These are phyloP conservation scores for Metschnikowia proteae DNA, from an alignment of 805 yeast species.

Conservation along the genomic window DNA sequence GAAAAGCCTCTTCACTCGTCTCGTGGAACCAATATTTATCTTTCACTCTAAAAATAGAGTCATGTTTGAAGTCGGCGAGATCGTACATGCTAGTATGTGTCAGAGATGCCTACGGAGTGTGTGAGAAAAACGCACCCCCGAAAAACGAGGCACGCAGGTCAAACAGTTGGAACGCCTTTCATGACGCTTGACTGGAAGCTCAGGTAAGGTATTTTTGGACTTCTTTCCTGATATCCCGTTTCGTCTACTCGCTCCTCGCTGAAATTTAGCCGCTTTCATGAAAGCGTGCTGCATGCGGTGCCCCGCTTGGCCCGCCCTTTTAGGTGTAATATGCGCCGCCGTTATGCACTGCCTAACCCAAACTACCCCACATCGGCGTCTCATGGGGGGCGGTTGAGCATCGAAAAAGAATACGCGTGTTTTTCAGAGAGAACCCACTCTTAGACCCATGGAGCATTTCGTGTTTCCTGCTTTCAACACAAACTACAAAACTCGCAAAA, in stretches of 20 bases:
- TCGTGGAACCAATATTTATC: conserved; percentile 72
- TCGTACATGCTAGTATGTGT: conserved; percentile 5
- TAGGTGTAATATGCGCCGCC: background rate
- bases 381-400: background rate
- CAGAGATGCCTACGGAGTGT: background rate
- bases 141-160: background rate
- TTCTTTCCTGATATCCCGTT: too few relatives aligned
- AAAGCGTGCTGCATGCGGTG: background rate
- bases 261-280: background rate
- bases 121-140: background rate
- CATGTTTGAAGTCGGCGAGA: conserved; percentile 21
- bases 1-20: conserved; percentile 63
- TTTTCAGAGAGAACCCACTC: background rate
- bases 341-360: conserved; percentile 2
- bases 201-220: too few relatives aligned
- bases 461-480: conserved; percentile 43
- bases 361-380: conserved; percentile 4
- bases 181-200: too few relatives aligned
- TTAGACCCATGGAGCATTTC: conserved; percentile 22
- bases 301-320: conserved; percentile 1
- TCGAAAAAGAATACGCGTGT: background rate
- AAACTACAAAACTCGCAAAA: conserved; percentile 37
- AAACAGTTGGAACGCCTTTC: too few relatives aligned
- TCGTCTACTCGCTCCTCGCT: too few relatives aligned
- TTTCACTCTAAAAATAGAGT: conserved; percentile 23